These are phyloP conservation scores for Rhizopogon rudus DNA, from an alignment of 768 basidiomycete genomes.

Conservation along the genomic window DNA sequence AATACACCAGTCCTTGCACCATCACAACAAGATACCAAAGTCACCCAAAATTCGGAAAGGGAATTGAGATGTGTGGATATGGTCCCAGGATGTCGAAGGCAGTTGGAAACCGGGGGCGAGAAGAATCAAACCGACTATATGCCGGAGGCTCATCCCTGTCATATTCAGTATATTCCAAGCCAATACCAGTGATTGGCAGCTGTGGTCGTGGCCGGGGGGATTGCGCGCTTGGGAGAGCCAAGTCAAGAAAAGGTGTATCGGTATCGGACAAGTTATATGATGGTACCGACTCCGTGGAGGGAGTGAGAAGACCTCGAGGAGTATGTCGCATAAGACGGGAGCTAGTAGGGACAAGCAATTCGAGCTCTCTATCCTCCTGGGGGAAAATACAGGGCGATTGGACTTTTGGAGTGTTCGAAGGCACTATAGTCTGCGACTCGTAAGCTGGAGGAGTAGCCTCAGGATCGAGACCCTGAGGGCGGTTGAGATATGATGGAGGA, in stretches of 20 bases:
- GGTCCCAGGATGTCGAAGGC: slow-evolving; percentile 21
- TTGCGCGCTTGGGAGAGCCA: background rate
- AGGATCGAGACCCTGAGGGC: background rate
- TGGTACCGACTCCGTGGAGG: background rate
- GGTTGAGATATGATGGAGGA: slow-evolving; percentile 14
- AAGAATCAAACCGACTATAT: slow-evolving; percentile 25
- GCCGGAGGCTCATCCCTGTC: slow-evolving; percentile 13
- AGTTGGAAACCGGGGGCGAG: slow-evolving; percentile 11
- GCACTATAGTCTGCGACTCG: background rate
- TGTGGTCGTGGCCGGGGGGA: too few relatives aligned
- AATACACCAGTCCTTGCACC: too few relatives aligned
- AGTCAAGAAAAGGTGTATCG: background rate
- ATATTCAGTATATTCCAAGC: background rate
- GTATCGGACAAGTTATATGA: background rate
- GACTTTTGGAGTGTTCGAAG: background rate
- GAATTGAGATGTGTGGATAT: slow-evolving; percentile 18
- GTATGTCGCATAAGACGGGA: background rate
- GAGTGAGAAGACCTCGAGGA: background rate
- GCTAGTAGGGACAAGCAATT: background rate
- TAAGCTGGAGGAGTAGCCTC: slow-evolving; percentile 19
- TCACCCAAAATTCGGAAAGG: background rate
- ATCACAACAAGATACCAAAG: background rate
- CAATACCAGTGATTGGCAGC: background rate
- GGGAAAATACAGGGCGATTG: too few relatives aligned
- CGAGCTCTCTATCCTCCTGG: background rate